These are phyloP conservation scores for Solanum chiquidenum DNA, from an alignment of 257 asterid species.

Conservation along the genomic window DNA sequence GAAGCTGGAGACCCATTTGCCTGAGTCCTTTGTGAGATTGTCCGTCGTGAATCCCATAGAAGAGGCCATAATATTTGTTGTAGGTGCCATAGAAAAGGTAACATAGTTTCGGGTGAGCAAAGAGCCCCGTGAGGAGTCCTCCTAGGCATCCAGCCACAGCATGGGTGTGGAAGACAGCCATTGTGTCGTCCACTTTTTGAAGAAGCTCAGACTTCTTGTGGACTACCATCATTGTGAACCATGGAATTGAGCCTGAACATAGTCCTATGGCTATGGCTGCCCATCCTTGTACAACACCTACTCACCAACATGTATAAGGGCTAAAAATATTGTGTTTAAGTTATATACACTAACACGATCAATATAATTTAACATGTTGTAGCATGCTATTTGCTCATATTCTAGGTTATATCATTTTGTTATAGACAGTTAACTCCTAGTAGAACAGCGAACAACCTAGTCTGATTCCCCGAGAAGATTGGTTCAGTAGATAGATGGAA, in stretches of 20 bases:
- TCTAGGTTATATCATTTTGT: neutral
- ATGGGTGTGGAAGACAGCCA: conserved; percentile 78
- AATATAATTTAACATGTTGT: neutral
- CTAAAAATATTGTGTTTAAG: neutral
- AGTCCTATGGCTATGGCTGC: conserved; percentile 68
- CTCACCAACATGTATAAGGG: neutral
- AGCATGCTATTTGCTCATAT: neutral
- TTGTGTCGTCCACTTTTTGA: conserved; percentile 66
- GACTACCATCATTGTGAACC: conserved; percentile 81
- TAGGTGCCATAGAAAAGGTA: conserved; percentile 26
- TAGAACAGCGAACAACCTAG: neutral
- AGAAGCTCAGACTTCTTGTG: conserved; percentile 62
- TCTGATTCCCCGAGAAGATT: neutral
- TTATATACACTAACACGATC: neutral
- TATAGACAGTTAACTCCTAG: neutral
- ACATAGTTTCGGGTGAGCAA: conserved; percentile 50
- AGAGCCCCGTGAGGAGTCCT: conserved; percentile 55
- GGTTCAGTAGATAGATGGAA: neutral
- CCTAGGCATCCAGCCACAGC: conserved; percentile 65
- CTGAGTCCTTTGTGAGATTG: conserved; percentile 24
- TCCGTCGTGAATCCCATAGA: conserved; percentile 38
- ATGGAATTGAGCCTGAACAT: conserved; percentile 68
- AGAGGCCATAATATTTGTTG: conserved; percentile 25
- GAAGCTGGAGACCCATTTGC: conserved; percentile 45
- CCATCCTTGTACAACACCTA: conserved; percentile 73